Evolutionary conservation across 2,329 filamentous ascomycete species (phyloP), one percentile per base, ranked within the genome.

Genomic region (Fonsecaea pugnacius): DNA sequence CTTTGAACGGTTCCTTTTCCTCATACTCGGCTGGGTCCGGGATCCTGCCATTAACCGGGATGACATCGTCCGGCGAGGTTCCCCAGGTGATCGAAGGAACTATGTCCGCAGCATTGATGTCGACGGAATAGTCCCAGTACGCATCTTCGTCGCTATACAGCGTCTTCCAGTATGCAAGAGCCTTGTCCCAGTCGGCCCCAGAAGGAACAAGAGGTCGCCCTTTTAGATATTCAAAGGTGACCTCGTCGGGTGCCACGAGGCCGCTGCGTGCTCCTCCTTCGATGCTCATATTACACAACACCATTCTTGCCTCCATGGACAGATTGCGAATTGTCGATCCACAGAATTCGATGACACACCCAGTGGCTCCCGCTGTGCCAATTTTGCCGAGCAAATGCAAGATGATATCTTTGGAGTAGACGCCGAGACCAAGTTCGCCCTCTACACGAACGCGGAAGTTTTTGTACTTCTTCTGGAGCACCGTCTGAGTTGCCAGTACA

Each of bases 261-360:
- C 95, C 94, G 66, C 93, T 93, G 79, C 95, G 87, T 55, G 94
- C 94, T 78, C 95, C 94, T 72, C 85, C 94, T 83, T 98, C 94
- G 72, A 98, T 97, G 14, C 92, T 92, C 95, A 98, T 98, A 83
- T 98, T 98, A 83, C 95, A 98, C 77, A 98, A 96, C 69, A 92
- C 96, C 94, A 98, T 98, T 72, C 95, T 88, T 48, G 94, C 94
- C 80, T 98, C 94, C 86, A 98, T 96, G 78, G 91, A 96, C 72
- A 98, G 83, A 67, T 80, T 82, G 71, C 92, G 88, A 75, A 98
- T 97, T 67, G 94, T 91, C 58, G 92, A 96, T 64, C 94, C 95
- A 75, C 92, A 96, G 82, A 93, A 98, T 81, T 98, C 95, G 73
- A 98, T 97, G 69, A 98, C 94, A 58, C 90, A 89, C 67, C 93